These are phyloP conservation scores for Nakataea oryzae DNA, from an alignment of 2,329 filamentous ascomycete species.

Conservation along the genomic window DNA sequence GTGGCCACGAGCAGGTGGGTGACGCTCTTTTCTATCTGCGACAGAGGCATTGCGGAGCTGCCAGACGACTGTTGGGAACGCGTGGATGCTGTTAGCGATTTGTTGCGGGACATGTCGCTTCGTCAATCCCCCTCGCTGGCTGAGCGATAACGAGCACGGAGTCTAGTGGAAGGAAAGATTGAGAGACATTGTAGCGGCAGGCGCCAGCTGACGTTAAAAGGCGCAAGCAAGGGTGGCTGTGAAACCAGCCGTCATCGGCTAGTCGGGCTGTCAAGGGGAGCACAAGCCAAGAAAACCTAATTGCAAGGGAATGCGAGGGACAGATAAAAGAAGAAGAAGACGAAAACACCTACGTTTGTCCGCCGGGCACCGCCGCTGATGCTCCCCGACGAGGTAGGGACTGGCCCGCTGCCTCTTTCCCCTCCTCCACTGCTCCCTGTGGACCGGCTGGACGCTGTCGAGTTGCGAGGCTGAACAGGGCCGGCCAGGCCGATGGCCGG, in stretches of 20 bases:
- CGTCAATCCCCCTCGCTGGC: too few species aligned
- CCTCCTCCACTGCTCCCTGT: conserved; percentile 17
- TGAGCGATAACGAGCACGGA: not conserved
- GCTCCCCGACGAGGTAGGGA: too few species aligned
- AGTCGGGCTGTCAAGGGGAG: conserved; percentile 3
- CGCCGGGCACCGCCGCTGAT: conserved; percentile 29
- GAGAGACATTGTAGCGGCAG: too few species aligned
- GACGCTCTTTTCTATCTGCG: conserved; percentile 97
- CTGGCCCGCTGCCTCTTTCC: conserved; percentile 12
- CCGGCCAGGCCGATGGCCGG: conserved; percentile 38
- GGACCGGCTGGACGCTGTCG: conserved; percentile 56
- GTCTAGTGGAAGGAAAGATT: too few species aligned
- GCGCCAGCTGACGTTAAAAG: too few species aligned
- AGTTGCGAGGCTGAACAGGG: conserved; percentile 45
- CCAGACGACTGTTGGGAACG: conserved; percentile 28
- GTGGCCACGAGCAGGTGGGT: conserved; percentile 95
- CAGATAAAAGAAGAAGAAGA: too few species aligned
- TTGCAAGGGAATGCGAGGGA: too few species aligned
- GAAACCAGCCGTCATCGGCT: too few species aligned
- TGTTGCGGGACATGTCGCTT: too few species aligned
- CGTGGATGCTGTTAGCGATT: too few species aligned
- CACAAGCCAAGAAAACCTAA: conserved; percentile 2
- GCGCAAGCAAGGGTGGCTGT: too few species aligned
- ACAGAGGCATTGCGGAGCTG: conserved; percentile 65
- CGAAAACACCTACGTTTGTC: conserved; percentile 46